Percentiles rank a stretch among this genome's conserved stretches.
Conservation (phyloP, 2,329 filamentous ascomycete species). For the Fusarium decemcellulare region DNA sequence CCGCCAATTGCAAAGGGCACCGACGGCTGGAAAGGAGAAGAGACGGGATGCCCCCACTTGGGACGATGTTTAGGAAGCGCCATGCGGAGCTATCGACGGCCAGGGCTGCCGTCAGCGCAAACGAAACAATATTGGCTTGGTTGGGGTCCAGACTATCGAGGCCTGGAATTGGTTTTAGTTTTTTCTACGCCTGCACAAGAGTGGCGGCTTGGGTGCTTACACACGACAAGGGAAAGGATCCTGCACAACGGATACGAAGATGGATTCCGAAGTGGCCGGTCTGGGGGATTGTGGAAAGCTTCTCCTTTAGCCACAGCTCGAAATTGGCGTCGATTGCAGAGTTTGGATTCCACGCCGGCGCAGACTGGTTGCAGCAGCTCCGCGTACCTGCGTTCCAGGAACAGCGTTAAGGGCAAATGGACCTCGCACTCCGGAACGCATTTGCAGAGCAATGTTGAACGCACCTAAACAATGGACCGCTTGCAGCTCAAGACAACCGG, state of each 20-base stretch:
- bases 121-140: conserved; percentile 37
- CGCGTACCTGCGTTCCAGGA: conserved; percentile 33
- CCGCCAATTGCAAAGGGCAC: conserved; percentile 3
- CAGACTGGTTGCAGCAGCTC: conserved; percentile 19
- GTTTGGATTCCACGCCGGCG: conserved; percentile 22
- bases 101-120: conserved; percentile 29
- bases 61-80: conserved; percentile 17
- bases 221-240: conserved; percentile 9
- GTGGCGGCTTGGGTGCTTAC: background rate
- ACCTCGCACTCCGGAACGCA: background rate
- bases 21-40: conserved; percentile 16
- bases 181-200: background rate
- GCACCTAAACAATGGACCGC: conserved; percentile 1
- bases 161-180: conserved; percentile 28
- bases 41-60: conserved; percentile 13
- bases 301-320: conserved; percentile 23
- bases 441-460: background rate
- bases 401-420: conserved; percentile 2
- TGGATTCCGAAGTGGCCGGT: conserved; percentile 19
- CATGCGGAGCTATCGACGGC: conserved; percentile 34
- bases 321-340: conserved; percentile 19
- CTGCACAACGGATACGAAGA: background rate
- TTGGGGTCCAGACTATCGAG: conserved; percentile 30
- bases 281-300: conserved; percentile 9
- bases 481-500: conserved; percentile 22